Evolutionary conservation across 441 rosid genomes (phyloP), one percentile per base, ranked within the genome.

Genomic region (Populus hybrid): DNA sequence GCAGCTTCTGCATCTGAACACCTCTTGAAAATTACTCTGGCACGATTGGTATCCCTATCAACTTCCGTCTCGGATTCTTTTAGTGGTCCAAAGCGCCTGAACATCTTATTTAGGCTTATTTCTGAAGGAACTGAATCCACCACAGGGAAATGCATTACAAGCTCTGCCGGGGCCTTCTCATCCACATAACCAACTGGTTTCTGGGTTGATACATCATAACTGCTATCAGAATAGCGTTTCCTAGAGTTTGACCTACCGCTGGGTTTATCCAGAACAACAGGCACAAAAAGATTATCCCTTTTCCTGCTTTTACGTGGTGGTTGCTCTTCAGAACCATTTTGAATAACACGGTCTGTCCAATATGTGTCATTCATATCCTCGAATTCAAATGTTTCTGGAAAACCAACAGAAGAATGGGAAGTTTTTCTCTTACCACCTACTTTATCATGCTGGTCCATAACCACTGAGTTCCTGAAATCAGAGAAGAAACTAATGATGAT

Each of bases 361-460:
- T 92, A 95, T 53, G 98, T 91, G 81, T 95, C 99, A 34, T 83
- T 91, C 97, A 86, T 88, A 82, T 95, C 99, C 84, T 92, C 97
- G 81, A 95, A 95, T 81, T 93, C 97, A 76, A 92, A 95, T 77
- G 98, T 84, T 86, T 88, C 95, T 0, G 92, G 81, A 77, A 80
- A 82, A 69, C 87, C 89, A 74, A 68, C 78, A 40, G 73, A 65
- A 30, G 83, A 71, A 72, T 71, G 83, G 61, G 89, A 83, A 8
- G 66, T 61, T 81, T 79, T 86, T 76, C 82, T 88, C 83, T 89
- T 89, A 35, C 85, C 87, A 65, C 84, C 78, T 24, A 28, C 76
- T 79, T 82, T 87, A 36, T 86, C 93, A 75, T 75, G 78, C 40
- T 82, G 88, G 73, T 86, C 87, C n/a, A 78, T 72, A 72, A 88